Evolutionary conservation across 768 basidiomycete genomes (phyloP).

Genomic region (Plicaturopsis crispa): DNA sequence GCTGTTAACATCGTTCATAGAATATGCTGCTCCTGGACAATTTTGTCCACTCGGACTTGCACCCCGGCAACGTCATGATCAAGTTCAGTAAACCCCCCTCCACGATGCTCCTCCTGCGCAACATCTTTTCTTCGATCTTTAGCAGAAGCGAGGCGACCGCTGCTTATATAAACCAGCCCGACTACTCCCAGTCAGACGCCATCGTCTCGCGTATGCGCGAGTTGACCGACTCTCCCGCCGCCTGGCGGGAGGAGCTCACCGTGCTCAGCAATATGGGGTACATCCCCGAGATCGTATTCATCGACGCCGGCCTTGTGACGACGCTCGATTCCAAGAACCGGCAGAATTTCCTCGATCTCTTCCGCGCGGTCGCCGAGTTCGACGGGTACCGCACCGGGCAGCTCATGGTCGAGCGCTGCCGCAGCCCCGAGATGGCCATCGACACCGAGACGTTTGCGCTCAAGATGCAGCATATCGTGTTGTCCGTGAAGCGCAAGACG

Average conservation of each 20-base stretch:
- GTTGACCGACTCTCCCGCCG: slow-evolving; percentile 46
- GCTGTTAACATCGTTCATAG: slow-evolving; percentile 31
- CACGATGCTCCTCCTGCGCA: slow-evolving; percentile 54
- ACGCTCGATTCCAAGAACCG: slow-evolving; percentile 78
- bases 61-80: slow-evolving; percentile 96
- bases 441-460: slow-evolving; percentile 95
- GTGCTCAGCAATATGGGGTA: slow-evolving; percentile 63
- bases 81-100: slow-evolving; percentile 88
- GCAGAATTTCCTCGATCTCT: slow-evolving; percentile 92
- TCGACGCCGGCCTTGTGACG: slow-evolving; percentile 94
- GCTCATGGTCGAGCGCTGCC: slow-evolving; percentile 94
- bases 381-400: slow-evolving; percentile 94
- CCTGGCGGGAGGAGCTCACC: slow-evolving; percentile 68
- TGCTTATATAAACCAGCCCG: slow-evolving; percentile 18
- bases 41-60: slow-evolving; percentile 89
- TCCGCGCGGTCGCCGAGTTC: slow-evolving; percentile 92
- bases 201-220: slow-evolving; percentile 67
- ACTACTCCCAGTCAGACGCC: slow-evolving; percentile 43
- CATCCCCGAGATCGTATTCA: slow-evolving; percentile 90
- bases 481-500: slow-evolving; percentile 91
- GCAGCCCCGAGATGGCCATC: slow-evolving; percentile 81
- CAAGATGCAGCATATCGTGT: slow-evolving; percentile 94
- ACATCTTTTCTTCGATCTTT: slow-evolving; percentile 51
- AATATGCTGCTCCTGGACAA: slow-evolving; percentile 98
- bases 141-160: slow-evolving; percentile 21